Evolutionary conservation across 306 rosid species (phyloP).

Genomic region (Malus orientalis): DNA sequence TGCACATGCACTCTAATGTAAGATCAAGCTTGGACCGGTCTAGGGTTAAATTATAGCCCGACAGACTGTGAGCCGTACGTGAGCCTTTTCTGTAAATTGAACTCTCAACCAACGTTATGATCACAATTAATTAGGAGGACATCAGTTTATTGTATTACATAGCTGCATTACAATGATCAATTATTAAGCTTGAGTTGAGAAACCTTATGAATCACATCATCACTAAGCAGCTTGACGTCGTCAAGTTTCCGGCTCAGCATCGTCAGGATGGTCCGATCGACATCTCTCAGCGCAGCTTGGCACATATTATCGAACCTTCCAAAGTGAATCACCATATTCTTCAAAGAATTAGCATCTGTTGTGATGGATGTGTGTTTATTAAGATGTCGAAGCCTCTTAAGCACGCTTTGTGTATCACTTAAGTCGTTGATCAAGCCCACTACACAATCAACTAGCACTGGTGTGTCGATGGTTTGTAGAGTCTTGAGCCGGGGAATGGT

Average conservation of each 20-base stretch:
- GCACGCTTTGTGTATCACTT: not conserved
- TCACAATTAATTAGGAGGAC: not conserved
- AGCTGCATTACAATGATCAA: not conserved
- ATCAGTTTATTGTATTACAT: too few relatives aligned
- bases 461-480: not conserved
- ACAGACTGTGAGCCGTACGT: not conserved
- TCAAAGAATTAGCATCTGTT: not conserved
- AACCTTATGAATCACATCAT: not conserved
- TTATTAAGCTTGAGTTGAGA: not conserved
- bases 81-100: not conserved
- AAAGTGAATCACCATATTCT: not conserved
- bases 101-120: not conserved
- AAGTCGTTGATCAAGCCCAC: conserved; percentile 7
- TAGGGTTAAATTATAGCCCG: not conserved
- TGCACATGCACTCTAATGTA: not conserved
- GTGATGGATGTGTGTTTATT: not conserved
- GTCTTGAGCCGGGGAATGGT: conserved; percentile 1
- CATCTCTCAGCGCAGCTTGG: not conserved
- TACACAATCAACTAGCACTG: not conserved
- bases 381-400: not conserved
- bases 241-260: conserved; percentile 17
- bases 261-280: conserved; percentile 11
- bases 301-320: conserved; percentile 5
- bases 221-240: conserved; percentile 14
- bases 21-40: not conserved